A percentile compares a stretch with the other conserved stretches of the same genome.
These are phyloP conservation scores for Vitis hybrid DNA, from an alignment of 177 flowering plant species.

Conservation along the genomic window DNA sequence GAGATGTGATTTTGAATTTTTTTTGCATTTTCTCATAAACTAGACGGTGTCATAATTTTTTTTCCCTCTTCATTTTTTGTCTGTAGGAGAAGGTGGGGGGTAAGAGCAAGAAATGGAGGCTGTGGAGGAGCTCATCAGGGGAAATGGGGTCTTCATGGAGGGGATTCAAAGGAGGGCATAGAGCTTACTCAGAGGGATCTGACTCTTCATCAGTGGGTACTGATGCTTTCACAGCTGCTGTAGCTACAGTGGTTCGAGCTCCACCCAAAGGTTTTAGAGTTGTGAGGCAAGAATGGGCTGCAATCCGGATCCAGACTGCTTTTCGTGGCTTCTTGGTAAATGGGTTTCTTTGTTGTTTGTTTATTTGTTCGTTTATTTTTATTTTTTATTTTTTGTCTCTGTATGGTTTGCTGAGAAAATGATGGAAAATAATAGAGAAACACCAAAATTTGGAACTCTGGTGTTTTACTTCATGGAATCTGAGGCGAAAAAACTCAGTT, in stretches of 20 bases:
- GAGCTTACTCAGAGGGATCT: constrained; percentile 50
- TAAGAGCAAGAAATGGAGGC: constrained; percentile 71
- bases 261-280: constrained; percentile 67
- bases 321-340: constrained; percentile 85
- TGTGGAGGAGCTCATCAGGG: constrained; percentile 72
- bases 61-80: neutral
- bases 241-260: constrained; percentile 73
- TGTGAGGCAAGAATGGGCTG: constrained; percentile 88
- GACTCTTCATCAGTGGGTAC: constrained; percentile 36
- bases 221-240: constrained; percentile 60
- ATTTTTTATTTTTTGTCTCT: neutral
- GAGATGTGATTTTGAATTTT: too few species aligned
- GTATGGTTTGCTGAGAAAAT: constrained; percentile 5
- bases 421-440: neutral
- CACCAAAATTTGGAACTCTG: neutral
- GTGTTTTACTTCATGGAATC: neutral
- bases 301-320: constrained; percentile 80
- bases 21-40: too few species aligned
- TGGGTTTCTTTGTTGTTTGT: constrained; percentile 6
- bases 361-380: neutral
- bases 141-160: constrained; percentile 38
- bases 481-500: too few species aligned
- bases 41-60: too few species aligned
- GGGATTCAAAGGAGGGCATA: constrained; percentile 38
- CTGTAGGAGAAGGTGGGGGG: constrained; percentile 46